Evolutionary conservation across 192 early-diverging fungal species (phyloP).

Genomic region (Linnemannia elongata): DNA sequence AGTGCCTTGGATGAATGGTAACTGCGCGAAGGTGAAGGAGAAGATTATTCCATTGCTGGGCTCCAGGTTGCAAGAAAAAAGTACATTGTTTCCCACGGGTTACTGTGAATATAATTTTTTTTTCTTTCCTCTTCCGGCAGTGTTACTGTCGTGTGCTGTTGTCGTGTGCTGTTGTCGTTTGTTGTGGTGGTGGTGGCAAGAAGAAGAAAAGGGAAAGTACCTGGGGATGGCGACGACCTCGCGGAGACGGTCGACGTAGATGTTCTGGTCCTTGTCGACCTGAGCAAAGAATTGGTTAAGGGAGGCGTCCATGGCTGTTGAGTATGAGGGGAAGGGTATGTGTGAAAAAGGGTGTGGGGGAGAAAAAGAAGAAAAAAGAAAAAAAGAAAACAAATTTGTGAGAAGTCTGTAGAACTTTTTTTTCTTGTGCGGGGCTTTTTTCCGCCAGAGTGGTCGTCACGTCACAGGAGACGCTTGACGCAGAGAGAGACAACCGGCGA

Average conservation of each 20-base stretch:
- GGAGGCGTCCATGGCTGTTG: constrained; percentile 31
- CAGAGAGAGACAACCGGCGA: background rate
- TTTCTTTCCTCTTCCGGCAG: background rate
- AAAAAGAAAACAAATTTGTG: constrained; percentile 6
- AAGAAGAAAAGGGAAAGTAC: constrained; percentile 46
- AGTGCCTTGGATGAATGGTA: background rate
- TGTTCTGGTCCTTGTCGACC: constrained; percentile 83
- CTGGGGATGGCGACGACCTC: constrained; percentile 92
- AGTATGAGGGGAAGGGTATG: background rate
- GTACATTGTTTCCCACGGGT: background rate
- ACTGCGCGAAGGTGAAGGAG: background rate
- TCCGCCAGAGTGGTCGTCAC: background rate
- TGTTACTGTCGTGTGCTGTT: background rate
- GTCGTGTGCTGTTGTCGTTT: background rate
- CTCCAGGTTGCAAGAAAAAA: background rate
- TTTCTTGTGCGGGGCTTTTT: background rate
- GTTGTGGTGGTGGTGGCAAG: background rate
- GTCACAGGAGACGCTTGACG: background rate
- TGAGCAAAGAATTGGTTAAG: constrained; percentile 74
- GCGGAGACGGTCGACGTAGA: constrained; percentile 87
- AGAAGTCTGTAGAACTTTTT: constrained; percentile 6
- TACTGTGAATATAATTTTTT: background rate
- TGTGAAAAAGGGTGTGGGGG: background rate
- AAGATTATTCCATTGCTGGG: background rate
- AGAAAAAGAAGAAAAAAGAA: constrained; percentile 12